These are phyloP conservation scores for Exophiala alcalophila DNA, from an alignment of 2,329 filamentous ascomycete species.

Conservation along the genomic window DNA sequence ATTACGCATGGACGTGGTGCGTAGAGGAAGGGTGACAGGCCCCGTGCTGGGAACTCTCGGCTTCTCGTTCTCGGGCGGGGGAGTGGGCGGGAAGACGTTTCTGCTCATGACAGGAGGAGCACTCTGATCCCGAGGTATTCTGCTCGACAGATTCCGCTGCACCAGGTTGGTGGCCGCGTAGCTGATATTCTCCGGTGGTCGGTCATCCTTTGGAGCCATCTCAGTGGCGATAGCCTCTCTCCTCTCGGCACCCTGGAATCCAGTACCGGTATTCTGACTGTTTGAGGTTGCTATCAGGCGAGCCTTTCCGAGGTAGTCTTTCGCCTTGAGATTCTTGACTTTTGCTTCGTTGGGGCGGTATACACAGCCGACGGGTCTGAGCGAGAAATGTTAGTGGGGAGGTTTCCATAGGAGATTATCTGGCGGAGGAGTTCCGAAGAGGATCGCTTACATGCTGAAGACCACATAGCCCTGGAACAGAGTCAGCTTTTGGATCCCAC, in stretches of 20 bases:
- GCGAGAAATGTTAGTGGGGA: conserved; percentile 50
- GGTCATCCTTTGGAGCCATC: conserved; percentile 59
- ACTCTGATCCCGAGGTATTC: conserved; percentile 69
- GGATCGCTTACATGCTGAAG: conserved; percentile 55
- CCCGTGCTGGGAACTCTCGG: conserved; percentile 28
- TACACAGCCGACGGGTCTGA: conserved; percentile 86
- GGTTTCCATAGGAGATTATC: no score
- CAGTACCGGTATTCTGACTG: conserved; percentile 73
- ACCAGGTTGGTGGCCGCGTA: conserved; percentile 92
- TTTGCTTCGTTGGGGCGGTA: conserved; percentile 97
- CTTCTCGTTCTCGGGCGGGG: conserved; percentile 84
- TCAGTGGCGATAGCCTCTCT: conserved; percentile 47
- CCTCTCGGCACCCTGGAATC: conserved; percentile 74
- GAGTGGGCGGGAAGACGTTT: conserved; percentile 94
- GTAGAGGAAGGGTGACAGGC: conserved; percentile 39
- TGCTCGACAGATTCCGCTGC: conserved; percentile 75
- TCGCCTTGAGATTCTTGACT: conserved; percentile 95
- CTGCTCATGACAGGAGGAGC: conserved; percentile 70
- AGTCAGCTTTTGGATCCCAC: conserved; percentile 4
- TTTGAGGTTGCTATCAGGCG: conserved; percentile 85
- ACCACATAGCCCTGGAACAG: conserved; percentile 81
- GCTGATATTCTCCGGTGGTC: conserved; percentile 78
- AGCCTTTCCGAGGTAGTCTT: conserved; percentile 97
- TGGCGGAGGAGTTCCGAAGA: no score
- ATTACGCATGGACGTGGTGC: conserved; percentile 50